Evolutionary conservation across 208 protist genomes (phyloP), one percentile per base, ranked within the genome.

Genomic region (Crithidia brevicula): DNA sequence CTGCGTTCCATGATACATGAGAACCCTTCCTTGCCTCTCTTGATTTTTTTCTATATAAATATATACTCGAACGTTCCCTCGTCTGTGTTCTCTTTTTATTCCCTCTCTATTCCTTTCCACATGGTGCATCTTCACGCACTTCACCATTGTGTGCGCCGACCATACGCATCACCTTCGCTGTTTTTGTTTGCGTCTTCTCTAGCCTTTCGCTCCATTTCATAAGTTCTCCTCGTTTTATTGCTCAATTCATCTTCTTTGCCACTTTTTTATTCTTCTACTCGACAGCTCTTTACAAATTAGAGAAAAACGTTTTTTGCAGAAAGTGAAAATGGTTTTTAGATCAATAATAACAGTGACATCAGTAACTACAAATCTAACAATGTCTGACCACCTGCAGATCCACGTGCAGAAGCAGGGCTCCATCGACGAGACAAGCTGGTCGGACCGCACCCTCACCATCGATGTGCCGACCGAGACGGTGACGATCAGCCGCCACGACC

Each of bases 401-500:
- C 50, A 6, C 15, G 50, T 56, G 28, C 50, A 23, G 30, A 56
- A 56, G 30, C 15, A 56, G 30, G 50, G 50, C 50, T 31, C 20
- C 50, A 38, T 31, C 22, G 50, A 33, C 20, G 8, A 16, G 28
- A 11, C 22, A 15, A 33, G 38, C 30, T 56, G 50, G 50, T 56
- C 50, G 10, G 30, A 56, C 28, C 50, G 50, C 50, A 56, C 50
- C 30, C 30, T 56, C 16, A 56, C 50, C 16, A 56, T 56, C 20
- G 50, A 56, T 18, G 50, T 38, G 28, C 20, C 50, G 9, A 56
- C 50, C 13, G 50, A 56, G 50, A 56, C 50, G 50, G 50, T 18
- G 15, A 56, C 50, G 28, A 36, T 38, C 47, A 52, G 47, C 47
- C 47, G 47, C 47, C 47, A 52, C 47, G 23, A 52, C 47, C 47